Evolutionary conservation across 2,329 filamentous ascomycete species (phyloP).

Genomic region (Stagonosporopsis cucurbitacearum): DNA sequence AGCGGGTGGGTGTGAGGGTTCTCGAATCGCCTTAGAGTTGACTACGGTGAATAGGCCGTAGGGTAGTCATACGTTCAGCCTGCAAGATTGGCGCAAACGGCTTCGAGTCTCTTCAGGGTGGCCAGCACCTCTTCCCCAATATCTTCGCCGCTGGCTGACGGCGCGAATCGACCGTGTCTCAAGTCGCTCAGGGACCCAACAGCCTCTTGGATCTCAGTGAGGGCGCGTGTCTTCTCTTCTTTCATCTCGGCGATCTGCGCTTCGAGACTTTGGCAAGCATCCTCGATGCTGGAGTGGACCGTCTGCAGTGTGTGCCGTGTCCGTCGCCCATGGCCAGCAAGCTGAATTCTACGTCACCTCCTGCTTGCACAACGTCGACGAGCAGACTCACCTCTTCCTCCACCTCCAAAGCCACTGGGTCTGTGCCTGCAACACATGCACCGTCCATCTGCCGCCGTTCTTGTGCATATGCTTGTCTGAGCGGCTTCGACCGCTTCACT

Average conservation of each 20-base stretch:
- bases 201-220: constrained; percentile 67
- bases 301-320: constrained; percentile 66
- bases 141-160: constrained; percentile 60
- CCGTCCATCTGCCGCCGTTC: constrained; percentile 62
- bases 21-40: not conserved
- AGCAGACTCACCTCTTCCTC: constrained; percentile 51
- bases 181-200: constrained; percentile 81
- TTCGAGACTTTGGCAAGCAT: constrained; percentile 69
- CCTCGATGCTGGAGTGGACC: constrained; percentile 72
- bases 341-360: constrained; percentile 49
- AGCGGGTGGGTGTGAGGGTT: not conserved
- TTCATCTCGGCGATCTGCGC: constrained; percentile 71
- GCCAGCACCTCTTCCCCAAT: constrained; percentile 71
- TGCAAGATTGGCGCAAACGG: constrained; percentile 58
- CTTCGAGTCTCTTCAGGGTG: constrained; percentile 68
- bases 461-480: constrained; percentile 64
- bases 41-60: not conserved
- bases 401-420: constrained; percentile 68
- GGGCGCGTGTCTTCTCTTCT: constrained; percentile 66
- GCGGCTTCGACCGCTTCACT: constrained; percentile 63
- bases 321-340: constrained; percentile 61
- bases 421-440: constrained; percentile 56
- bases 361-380: not conserved
- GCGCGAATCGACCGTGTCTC: constrained; percentile 74
- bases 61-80: constrained; percentile 20